Evolutionary conservation across 73 alveolate genomes (phyloP).

Genomic region (Blepharisma stoltei): DNA sequence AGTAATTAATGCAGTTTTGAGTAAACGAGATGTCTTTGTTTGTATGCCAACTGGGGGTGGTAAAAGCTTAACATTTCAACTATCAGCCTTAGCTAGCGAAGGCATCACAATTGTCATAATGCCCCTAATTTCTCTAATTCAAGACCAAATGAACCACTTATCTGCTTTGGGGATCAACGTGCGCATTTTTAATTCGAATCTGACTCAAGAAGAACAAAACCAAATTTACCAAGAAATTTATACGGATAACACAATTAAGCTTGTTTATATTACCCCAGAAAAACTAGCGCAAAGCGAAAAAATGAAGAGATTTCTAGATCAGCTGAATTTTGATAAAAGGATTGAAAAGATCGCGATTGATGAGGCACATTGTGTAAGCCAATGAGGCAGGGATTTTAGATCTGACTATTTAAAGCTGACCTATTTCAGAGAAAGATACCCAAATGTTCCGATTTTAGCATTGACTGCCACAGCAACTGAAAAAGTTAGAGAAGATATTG

Average conservation of each 20-base stretch:
- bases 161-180: background rate
- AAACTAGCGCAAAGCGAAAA: constrained; percentile 40
- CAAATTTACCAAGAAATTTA: background rate
- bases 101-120: constrained; percentile 85
- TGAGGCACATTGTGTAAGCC: constrained; percentile 99
- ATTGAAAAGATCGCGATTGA: constrained; percentile 91
- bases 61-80: constrained; percentile 80
- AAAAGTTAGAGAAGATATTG: constrained; percentile 89
- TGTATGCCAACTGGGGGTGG: constrained; percentile 97
- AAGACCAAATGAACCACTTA: constrained; percentile 55
- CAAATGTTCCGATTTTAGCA: constrained; percentile 92
- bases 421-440: constrained; percentile 69
- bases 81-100: constrained; percentile 71
- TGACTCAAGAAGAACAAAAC: background rate
- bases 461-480: constrained; percentile 98
- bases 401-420: constrained; percentile 84
- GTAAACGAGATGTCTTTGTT: constrained; percentile 84
- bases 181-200: background rate
- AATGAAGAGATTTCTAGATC: constrained; percentile 35
- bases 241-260: constrained; percentile 14
- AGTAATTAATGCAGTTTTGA: constrained; percentile 77
- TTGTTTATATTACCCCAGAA: constrained; percentile 69
- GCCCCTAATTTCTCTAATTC: constrained; percentile 82
- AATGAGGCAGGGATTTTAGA: constrained; percentile 99
- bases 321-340: constrained; percentile 36